Evolutionary conservation across 495 filamentous ascomycete species (phyloP).

Genomic region (Hypoxylon rickii): DNA sequence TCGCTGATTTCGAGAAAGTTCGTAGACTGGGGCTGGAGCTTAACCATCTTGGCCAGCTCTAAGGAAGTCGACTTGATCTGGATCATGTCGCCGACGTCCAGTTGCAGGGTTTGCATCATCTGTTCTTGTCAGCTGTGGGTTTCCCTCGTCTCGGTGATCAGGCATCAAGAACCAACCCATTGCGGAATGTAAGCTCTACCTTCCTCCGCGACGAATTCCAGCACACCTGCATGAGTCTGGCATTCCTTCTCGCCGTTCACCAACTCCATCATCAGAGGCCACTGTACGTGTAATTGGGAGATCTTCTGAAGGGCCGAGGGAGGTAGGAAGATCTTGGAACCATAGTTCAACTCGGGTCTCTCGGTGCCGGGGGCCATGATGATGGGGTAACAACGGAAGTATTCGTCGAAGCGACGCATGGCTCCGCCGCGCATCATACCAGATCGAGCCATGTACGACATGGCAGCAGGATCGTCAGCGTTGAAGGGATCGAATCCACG

Average conservation of each 20-base stretch:
- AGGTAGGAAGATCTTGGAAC: constrained; percentile 95
- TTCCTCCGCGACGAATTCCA: constrained; percentile 98
- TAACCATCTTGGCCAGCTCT: constrained; percentile 86
- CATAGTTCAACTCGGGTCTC: constrained; percentile 87
- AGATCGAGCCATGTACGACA: constrained; percentile 50
- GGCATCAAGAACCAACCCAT: constrained; percentile 68
- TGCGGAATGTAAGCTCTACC: constrained; percentile 93
- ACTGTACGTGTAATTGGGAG: constrained; percentile 93
- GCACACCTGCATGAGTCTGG: constrained; percentile 87
- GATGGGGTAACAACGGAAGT: constrained; percentile 93
- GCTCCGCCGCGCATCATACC: constrained; percentile 42
- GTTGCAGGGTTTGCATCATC: constrained; percentile 90
- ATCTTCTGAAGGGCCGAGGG: constrained; percentile 95
- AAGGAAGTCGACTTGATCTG: constrained; percentile 94
- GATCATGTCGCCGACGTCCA: constrained; percentile 91
- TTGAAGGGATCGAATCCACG: constrained; percentile 53
- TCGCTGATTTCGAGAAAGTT: constrained; percentile 95
- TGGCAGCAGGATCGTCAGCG: constrained; percentile 60
- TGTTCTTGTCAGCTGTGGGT: constrained; percentile 42
- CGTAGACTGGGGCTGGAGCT: constrained; percentile 89
- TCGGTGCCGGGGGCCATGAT: constrained; percentile 94
- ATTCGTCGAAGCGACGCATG: constrained; percentile 85
- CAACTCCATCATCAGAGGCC: constrained; percentile 95
- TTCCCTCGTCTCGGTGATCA: constrained; percentile 1
- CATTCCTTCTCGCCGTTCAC: constrained; percentile 79